Conservation (phyloP, 192 early-diverging fungal species). For the Glomus cerebriforme region DNA sequence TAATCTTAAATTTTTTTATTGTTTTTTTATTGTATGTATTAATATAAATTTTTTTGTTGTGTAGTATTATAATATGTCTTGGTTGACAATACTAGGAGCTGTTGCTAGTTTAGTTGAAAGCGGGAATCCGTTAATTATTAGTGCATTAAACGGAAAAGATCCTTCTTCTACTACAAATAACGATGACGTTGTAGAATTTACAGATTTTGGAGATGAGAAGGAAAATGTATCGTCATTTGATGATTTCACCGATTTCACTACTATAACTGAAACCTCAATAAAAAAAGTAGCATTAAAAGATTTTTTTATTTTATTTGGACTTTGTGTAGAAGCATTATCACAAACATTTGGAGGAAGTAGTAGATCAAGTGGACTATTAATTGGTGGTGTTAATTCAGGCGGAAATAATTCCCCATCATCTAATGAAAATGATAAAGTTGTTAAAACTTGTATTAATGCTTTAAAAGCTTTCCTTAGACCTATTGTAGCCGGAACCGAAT, state of each 20-base stretch:
- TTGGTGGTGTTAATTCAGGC: constrained; percentile 32
- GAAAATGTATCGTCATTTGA: neutral
- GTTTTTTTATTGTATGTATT: neutral
- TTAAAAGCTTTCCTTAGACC: constrained; percentile 57
- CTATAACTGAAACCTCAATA: neutral
- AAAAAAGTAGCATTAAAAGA: constrained; percentile 39
- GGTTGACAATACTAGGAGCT: constrained; percentile 60
- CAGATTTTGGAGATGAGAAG: neutral
- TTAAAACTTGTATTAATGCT: constrained; percentile 55
- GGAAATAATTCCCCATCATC: constrained; percentile 9
- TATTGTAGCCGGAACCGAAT: constrained; percentile 37
- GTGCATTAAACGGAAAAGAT: constrained; percentile 42
- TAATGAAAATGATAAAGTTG: constrained; percentile 39
- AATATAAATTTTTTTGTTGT: neutral
- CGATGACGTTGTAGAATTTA: neutral
- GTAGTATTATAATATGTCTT: constrained; percentile 59
- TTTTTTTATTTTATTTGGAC: constrained; percentile 69
- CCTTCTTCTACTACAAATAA: neutral
- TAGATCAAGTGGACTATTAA: constrained; percentile 34
- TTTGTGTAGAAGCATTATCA: constrained; percentile 65
- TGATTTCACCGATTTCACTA: neutral
- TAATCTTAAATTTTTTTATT: neutral
- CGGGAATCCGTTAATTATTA: constrained; percentile 48
- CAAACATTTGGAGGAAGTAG: constrained; percentile 41
- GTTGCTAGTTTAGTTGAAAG: constrained; percentile 54